Evolutionary conservation across 2,329 filamentous ascomycete genomes (phyloP).

Genomic region (Diaporthe australafricana): DNA sequence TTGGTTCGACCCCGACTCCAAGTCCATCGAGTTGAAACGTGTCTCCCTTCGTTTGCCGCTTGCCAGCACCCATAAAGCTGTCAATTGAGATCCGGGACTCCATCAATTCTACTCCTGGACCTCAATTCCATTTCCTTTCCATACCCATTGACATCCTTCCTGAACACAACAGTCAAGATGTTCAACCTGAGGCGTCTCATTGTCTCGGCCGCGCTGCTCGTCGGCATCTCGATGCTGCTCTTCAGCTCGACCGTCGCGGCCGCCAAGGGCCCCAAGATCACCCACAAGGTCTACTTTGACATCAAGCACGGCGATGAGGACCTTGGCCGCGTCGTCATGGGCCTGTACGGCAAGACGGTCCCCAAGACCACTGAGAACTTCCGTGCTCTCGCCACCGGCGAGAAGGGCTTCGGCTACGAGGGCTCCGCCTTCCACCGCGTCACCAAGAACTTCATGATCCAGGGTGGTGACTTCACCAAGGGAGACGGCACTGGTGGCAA

Average conservation of each 20-base stretch:
- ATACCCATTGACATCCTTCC: constrained; percentile 7
- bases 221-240: constrained; percentile 80
- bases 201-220: constrained; percentile 78
- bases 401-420: constrained; percentile 88
- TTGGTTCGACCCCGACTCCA: constrained; percentile 15
- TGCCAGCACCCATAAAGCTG: constrained; percentile 32
- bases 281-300: constrained; percentile 93
- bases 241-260: constrained; percentile 81
- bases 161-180: constrained; percentile 65
- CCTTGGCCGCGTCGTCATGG: constrained; percentile 81
- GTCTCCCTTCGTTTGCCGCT: constrained; percentile 31
- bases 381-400: constrained; percentile 83
- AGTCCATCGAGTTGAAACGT: constrained; percentile 34
- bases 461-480: constrained; percentile 89
- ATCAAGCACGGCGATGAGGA: constrained; percentile 80
- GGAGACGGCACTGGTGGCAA: constrained; percentile 87
- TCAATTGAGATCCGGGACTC: constrained; percentile 21
- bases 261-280: constrained; percentile 92
- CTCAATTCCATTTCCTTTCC: constrained; percentile 3
- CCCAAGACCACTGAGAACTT: constrained; percentile 82
- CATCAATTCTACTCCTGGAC: constrained; percentile 1
- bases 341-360: constrained; percentile 88
- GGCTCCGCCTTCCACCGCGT: constrained; percentile 89
- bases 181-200: constrained; percentile 78
- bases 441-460: constrained; percentile 93